phyloP scores from a whole-genome alignment of 768 basidiomycete species.

The Leccinum boreale region DNA sequence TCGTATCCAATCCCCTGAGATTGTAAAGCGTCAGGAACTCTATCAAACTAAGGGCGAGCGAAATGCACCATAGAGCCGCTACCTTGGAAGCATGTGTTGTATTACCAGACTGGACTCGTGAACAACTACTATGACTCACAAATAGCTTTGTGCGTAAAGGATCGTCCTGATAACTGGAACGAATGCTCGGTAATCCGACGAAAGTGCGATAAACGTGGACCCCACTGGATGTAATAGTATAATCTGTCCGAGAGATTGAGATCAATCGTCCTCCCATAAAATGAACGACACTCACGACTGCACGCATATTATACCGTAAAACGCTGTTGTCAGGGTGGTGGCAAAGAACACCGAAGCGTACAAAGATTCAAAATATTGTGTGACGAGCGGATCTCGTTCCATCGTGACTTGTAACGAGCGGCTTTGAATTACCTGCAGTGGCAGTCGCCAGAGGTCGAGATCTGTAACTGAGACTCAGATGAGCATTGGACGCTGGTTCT shows the following conservation, averaged over 20 bases:
- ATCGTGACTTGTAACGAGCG: too few species aligned
- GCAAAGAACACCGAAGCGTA: too few species aligned
- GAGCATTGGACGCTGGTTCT: too few species aligned
- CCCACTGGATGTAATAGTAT: constrained; percentile 2
- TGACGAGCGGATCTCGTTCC: too few species aligned
- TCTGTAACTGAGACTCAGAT: too few species aligned
- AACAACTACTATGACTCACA: constrained; percentile 3
- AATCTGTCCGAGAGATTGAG: background rate
- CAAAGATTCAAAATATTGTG: too few species aligned
- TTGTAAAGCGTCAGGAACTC: background rate
- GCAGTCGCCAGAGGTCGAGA: too few species aligned
- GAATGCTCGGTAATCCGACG: background rate
- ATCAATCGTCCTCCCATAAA: too few species aligned
- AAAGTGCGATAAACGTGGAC: background rate
- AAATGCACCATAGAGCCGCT: constrained; percentile 5
- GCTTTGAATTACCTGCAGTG: too few species aligned
- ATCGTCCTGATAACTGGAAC: constrained; percentile 10
- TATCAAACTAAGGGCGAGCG: background rate
- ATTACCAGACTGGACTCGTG: background rate
- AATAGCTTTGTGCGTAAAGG: background rate
- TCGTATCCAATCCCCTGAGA: constrained; percentile 8
- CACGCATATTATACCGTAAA: too few species aligned
- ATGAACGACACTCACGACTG: too few species aligned
- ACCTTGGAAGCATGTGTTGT: constrained; percentile 1
- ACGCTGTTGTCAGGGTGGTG: too few species aligned